Evolutionary conservation across 2,329 filamentous ascomycete genomes (phyloP).

Genomic region (Elsinoe fawcettii): DNA sequence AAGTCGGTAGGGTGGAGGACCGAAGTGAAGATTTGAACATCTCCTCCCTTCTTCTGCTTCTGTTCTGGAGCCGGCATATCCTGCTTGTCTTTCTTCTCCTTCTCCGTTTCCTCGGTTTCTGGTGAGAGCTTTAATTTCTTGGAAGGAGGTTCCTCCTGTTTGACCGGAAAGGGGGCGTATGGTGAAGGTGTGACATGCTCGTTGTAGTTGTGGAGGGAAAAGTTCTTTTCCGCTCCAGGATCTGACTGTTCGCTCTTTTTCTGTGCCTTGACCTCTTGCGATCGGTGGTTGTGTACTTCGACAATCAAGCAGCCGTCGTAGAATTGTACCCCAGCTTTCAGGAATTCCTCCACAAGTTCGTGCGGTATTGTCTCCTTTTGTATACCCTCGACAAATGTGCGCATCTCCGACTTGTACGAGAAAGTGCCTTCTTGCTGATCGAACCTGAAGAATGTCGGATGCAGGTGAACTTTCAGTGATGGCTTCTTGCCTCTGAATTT

Average conservation of each 20-base stretch:
- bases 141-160: constrained; percentile 21
- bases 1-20: constrained; percentile 80
- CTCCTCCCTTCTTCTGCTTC: constrained; percentile 27
- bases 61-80: constrained; percentile 15
- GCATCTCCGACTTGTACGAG: constrained; percentile 87
- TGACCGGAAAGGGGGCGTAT: constrained; percentile 61
- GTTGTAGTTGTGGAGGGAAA: constrained; percentile 89
- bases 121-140: constrained; percentile 41
- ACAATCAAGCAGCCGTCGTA: constrained; percentile 95
- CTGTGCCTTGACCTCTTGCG: constrained; percentile 50
- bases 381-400: constrained; percentile 68
- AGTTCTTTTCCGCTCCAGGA: constrained; percentile 55
- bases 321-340: constrained; percentile 64
- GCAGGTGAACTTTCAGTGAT: constrained; percentile 78
- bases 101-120: constrained; percentile 25
- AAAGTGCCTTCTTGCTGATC: constrained; percentile 92
- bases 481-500: constrained; percentile 68
- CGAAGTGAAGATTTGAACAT: constrained; percentile 60
- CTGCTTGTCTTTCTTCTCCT: constrained; percentile 39
- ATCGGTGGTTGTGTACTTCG: constrained; percentile 82
- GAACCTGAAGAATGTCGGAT: constrained; percentile 81
- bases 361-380: constrained; percentile 72
- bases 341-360: constrained; percentile 74
- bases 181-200: constrained; percentile 84
- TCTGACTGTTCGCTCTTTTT: constrained; percentile 36